Conservation (phyloP, 257 asterid species). For the Lycium barbarum region DNA sequence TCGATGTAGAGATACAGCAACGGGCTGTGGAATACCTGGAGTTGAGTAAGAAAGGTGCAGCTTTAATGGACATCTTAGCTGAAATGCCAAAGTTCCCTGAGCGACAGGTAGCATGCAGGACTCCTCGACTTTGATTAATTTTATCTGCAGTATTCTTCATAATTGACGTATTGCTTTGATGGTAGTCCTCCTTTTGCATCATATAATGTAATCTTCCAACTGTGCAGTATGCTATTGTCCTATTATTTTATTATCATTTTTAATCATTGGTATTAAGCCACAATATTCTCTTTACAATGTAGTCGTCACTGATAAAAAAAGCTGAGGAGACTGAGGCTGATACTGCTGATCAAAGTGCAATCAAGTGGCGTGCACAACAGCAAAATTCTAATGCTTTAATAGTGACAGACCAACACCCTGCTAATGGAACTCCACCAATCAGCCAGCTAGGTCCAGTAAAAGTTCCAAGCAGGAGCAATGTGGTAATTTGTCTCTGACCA, state of each 20-base stretch:
- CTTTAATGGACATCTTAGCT: slow-evolving; percentile 84
- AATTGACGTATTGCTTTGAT: slow-evolving; percentile 32
- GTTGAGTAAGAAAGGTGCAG: slow-evolving; percentile 88
- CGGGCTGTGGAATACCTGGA: slow-evolving; percentile 91
- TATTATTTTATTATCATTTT: slow-evolving; percentile 12
- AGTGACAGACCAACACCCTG: slow-evolving; percentile 73
- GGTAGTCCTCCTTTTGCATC: slow-evolving; percentile 22
- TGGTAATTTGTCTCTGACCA: slow-evolving; percentile 57
- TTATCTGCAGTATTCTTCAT: background rate
- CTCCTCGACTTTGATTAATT: slow-evolving; percentile 28
- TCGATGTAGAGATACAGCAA: slow-evolving; percentile 95
- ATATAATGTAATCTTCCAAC: slow-evolving; percentile 18
- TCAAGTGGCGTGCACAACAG: slow-evolving; percentile 88
- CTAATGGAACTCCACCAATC: slow-evolving; percentile 70
- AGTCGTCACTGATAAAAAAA: slow-evolving; percentile 84
- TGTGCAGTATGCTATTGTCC: background rate
- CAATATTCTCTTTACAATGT: slow-evolving; percentile 36
- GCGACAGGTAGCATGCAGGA: slow-evolving; percentile 68
- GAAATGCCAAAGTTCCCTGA: slow-evolving; percentile 99
- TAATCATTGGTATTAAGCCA: slow-evolving; percentile 20
- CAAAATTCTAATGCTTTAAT: slow-evolving; percentile 87
- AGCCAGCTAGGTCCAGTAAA: slow-evolving; percentile 82
- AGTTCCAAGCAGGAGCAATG: slow-evolving; percentile 63
- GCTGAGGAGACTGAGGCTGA: slow-evolving; percentile 93
- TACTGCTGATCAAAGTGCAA: slow-evolving; percentile 97